Base-by-base conservation (phyloP, 108 stramenopile genomes). In the Nitzschia palea region DNA sequence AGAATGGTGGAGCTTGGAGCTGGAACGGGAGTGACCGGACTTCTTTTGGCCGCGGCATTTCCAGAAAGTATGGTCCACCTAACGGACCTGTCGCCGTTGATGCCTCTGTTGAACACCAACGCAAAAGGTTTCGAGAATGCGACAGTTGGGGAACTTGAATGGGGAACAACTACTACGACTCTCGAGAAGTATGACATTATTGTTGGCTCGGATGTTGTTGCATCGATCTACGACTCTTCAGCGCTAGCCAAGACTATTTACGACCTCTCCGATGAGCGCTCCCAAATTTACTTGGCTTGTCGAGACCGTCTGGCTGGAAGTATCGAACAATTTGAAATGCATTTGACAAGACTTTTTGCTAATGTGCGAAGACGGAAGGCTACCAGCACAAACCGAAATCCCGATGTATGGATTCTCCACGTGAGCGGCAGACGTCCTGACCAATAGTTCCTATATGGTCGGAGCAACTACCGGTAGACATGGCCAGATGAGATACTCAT, bases 151-250 rank as follows among this genome's bases (percentile, higher is more conserved):
- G 76, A 76, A 25, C 57, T 91, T 22, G 76, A 79, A 55, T 94
- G 89, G 93, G 89, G 88, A 0, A 62, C 55, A 18, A 53, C 70
- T 71, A 44, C 43, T n/a, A 12, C 67, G 28, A 10, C 30, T 0
- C 26, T 51, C 4, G 44, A 44, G 17, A 68, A 52, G 10, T 89
- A 86, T 66, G 89, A 91, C 62, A 65, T 90, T 37, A 77, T 94
- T 55, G 20, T 94, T 3, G 93, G 86, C 30, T 86, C 88, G 9
- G 93, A 94, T 71, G 84, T 94, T 12, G 88, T 94, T 0, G 85
- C 90, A 4, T 75, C 82, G 8, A 68, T 94, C 6, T 94, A 94
- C 60, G 80, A 86, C 65, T 80, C 86, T 1, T 32, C 70, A 20
- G 81, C 80, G 15, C 54, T 94, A 48, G 86, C 85, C 28, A 62